phyloP scores from a whole-genome alignment of 169 alveolate genomes.

The Theileria orientalis region DNA sequence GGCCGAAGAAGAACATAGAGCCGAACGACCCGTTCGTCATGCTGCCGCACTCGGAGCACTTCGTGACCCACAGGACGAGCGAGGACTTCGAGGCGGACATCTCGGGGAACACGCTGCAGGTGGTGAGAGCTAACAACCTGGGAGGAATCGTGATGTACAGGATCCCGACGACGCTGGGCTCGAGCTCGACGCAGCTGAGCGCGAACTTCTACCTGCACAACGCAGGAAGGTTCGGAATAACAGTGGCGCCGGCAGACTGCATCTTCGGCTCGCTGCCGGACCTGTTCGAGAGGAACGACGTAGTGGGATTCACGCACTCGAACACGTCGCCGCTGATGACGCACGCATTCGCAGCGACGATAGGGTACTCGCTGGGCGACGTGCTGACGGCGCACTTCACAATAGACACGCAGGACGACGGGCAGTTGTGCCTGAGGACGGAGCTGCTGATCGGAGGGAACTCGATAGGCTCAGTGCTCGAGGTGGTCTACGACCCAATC shows the following conservation, averaged over 20 bases:
- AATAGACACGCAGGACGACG: constrained; percentile 76
- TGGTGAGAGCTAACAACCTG: constrained; percentile 72
- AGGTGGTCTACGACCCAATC: constrained; percentile 83
- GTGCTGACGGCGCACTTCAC: constrained; percentile 76
- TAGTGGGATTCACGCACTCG: constrained; percentile 84
- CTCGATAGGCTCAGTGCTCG: constrained; percentile 88
- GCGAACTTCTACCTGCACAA: constrained; percentile 76
- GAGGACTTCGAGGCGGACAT: constrained; percentile 80
- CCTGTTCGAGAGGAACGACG: constrained; percentile 87
- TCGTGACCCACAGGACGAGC: constrained; percentile 73
- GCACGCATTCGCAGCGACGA: constrained; percentile 82
- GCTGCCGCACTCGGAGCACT: constrained; percentile 74
- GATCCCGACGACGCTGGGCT: constrained; percentile 83
- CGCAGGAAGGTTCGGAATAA: constrained; percentile 88
- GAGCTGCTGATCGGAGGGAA: constrained; percentile 87
- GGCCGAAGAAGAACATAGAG: constrained; percentile 27
- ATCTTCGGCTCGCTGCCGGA: constrained; percentile 81
- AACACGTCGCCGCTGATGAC: constrained; percentile 72
- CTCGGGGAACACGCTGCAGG: constrained; percentile 69
- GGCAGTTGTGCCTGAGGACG: constrained; percentile 82
- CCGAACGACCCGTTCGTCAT: constrained; percentile 69
- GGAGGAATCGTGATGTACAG: constrained; percentile 88
- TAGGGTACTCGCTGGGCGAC: constrained; percentile 79
- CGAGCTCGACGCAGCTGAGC: constrained; percentile 55
- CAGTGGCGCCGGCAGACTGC: constrained; percentile 90